Base-by-base conservation (phyloP, 352 stramenopile genomes). In the Pythium biforme region DNA sequence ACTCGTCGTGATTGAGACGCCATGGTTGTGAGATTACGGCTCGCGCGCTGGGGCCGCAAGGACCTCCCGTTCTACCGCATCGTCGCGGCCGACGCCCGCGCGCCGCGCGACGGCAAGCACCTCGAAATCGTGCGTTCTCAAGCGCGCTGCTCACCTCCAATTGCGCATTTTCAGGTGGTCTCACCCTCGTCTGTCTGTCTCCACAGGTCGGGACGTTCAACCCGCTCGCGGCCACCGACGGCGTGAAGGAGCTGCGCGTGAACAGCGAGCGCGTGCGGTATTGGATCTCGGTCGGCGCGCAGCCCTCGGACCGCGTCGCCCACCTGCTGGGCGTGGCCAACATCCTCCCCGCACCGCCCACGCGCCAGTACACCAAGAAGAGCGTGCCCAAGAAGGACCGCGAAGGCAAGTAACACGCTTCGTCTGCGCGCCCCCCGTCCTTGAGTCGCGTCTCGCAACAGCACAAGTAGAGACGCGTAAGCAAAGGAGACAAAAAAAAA, bases 1-100 rank as follows among this genome's bases (percentile, higher is more conserved):
- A n/a, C n/a, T 29, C 31, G 5, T 20, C 31, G 19, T n/a, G n/a
- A 31, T 20, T 15, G 19, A 39, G 11, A 19, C n/a, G 41, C 5
- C 26, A 95, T 95, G 86, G 84, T 93, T 41, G 87, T 95, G 71
- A 84, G 87, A 85, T 76, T 95, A 67, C 84, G 87, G 57, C 68
- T 95, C 53, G 85, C 85, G 52, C 85, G 87, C 46, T 95, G 85
- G 83, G 87, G 87, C 52, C 83, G 87, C 63, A 94, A 92, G 71
- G 84, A 95, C 73, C 69, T 93, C 25, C 87, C 87, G 29, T 94
- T 94, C 83, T 95, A 95, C 75, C 85, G 87, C 49, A 95, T 95
- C 65, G 87, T 95, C 45, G 87, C 85, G 9, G 87, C 87, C 34
- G 87, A 95, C 40, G 83, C 87, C 25, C 83, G 87, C 40, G 83